Conservation (phyloP, 345 rosid species). For the Lumnitzera racemosa region DNA sequence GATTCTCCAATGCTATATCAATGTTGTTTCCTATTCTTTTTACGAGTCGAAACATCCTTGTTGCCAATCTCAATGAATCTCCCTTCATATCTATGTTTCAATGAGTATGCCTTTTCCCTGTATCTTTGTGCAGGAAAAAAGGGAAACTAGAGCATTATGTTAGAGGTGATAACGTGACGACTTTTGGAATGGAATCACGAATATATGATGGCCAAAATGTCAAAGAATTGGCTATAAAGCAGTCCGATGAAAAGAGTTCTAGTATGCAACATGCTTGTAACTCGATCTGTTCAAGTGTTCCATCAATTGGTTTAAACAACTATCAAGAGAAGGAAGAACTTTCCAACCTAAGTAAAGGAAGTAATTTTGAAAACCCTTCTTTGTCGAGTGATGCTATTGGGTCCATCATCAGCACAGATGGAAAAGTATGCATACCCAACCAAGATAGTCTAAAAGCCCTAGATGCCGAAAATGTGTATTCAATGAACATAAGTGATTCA, state of each 20-base stretch:
- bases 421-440: too few relatives aligned
- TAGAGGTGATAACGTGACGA: slow-evolving; percentile 4
- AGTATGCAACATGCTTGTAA: slow-evolving; percentile 3
- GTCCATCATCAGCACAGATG: too few relatives aligned
- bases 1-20: not conserved
- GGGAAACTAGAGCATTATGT: slow-evolving; percentile 18
- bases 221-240: slow-evolving; percentile 8
- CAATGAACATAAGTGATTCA: too few relatives aligned
- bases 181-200: slow-evolving; percentile 11
- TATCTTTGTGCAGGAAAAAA: slow-evolving; percentile 28
- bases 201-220: slow-evolving; percentile 10
- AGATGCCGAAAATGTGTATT: too few relatives aligned
- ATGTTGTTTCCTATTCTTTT: not conserved
- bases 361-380: too few relatives aligned
- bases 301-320: slow-evolving; percentile 1
- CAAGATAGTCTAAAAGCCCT: too few relatives aligned
- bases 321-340: slow-evolving; percentile 1
- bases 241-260: not conserved
- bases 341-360: not conserved
- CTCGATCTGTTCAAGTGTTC: not conserved
- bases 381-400: too few relatives aligned
- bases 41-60: not conserved
- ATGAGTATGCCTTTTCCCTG: not conserved
- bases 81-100: not conserved
- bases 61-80: not conserved